Conservation (phyloP, 2,329 filamentous ascomycete genomes). For the Colletotrichum kahawae region DNA sequence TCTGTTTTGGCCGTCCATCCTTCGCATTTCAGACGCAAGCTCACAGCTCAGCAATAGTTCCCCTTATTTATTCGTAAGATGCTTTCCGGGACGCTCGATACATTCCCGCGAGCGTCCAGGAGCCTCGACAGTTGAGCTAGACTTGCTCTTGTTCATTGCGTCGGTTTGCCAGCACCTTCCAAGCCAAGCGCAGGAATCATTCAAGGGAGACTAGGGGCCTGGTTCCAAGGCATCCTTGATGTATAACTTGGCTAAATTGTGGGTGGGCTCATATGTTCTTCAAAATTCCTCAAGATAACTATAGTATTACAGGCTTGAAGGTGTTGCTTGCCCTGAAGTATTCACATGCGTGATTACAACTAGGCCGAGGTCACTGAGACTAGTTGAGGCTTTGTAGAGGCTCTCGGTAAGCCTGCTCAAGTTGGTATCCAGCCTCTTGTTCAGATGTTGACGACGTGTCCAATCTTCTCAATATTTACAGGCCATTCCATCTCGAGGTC, state of each 20-base stretch:
- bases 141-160: background rate
- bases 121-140: fast-evolving
- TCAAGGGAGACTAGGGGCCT: background rate
- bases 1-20: background rate
- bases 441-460: background rate
- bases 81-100: background rate
- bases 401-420: too few species aligned
- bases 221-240: background rate
- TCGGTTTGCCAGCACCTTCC: background rate
- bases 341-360: background rate
- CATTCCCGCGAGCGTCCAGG: background rate
- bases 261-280: background rate
- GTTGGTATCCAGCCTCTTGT: background rate
- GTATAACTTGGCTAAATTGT: background rate
- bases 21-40: background rate
- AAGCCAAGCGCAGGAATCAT: background rate
- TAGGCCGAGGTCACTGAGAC: background rate
- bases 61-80: background rate
- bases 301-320: background rate
- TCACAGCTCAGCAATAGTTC: background rate
- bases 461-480: background rate
- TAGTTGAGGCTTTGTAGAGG: background rate
- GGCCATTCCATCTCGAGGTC: background rate
- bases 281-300: background rate
- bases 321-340: background rate